These are phyloP conservation scores for Citeromyces matritensis DNA, from an alignment of 805 yeast genomes.

Conservation along the genomic window DNA sequence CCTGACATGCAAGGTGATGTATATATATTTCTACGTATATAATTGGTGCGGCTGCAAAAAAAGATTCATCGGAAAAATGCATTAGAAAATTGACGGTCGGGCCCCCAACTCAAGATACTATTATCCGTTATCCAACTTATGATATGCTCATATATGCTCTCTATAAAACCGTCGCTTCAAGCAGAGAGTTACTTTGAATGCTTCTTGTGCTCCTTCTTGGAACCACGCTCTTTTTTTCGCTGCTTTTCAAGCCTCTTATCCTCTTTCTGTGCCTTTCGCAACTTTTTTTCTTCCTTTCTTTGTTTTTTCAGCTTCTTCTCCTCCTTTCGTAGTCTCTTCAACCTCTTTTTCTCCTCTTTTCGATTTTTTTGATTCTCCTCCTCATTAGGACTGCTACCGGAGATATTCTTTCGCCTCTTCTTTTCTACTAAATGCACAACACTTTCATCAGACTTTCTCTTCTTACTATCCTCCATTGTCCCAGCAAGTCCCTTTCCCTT, in stretches of 20 bases:
- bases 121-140: too few relatives aligned
- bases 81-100: too few relatives aligned
- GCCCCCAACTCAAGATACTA: too few relatives aligned
- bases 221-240: constrained; percentile 1
- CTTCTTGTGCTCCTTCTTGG: too few relatives aligned
- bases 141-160: too few relatives aligned
- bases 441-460: constrained; percentile 4
- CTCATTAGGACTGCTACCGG: constrained; percentile 11
- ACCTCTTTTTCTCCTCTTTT: constrained; percentile 10
- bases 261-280: constrained; percentile 6
- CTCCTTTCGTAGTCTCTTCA: constrained; percentile 10
- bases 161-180: too few relatives aligned
- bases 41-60: too few relatives aligned
- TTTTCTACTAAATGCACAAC: constrained; percentile 7
- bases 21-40: too few relatives aligned
- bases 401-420: constrained; percentile 4
- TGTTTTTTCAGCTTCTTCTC: constrained; percentile 9
- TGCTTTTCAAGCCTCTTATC: constrained; percentile 2
- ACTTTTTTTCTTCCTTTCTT: constrained; percentile 8
- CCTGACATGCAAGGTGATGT: too few relatives aligned
- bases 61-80: too few relatives aligned
- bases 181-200: too few relatives aligned
- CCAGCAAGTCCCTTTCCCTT: constrained; percentile 78
- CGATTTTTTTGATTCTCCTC: constrained; percentile 12
- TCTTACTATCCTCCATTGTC: constrained; percentile 26